Evolutionary conservation across 306 rosid genomes (phyloP), one percentile per base, ranked within the genome.

Genomic region (Hippophae rhamnoides): DNA sequence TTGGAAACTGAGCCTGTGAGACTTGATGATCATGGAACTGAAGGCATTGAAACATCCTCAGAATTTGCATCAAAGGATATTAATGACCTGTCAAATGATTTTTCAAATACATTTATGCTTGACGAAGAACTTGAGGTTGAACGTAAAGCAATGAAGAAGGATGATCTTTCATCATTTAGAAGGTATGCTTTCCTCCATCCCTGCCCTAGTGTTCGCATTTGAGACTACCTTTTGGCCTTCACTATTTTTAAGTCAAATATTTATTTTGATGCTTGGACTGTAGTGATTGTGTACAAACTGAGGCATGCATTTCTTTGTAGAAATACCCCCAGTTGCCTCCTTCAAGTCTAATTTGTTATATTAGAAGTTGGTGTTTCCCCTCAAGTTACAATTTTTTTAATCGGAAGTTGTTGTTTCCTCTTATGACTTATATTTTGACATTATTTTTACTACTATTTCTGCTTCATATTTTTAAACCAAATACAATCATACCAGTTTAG

Each of bases 91-190:
- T 76, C 88, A 9, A 77, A 76, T 69, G 94, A 92, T 78, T 92
- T 92, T 75, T 74, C 84, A 41, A 79, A 77, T 69, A 86, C 99
- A 49, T 92, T 92, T 81, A 73, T 92, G 99, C 85, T 92, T 8
- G 99, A 92, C 61, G 99, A 92, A 75, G 99, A 92, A 80, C 79
- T 92, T 14, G 99, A 92, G 69, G 75, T 84, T 11, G 99, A 88
- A 76, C 92, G 80, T 69, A 82, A 77, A 72, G 58, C 60, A 62
- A 50, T 58, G 56, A 85, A 58, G 78, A 86, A 81, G 60, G 76
- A 69, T 50, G 80, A 70, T 58, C 44, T 47, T 69, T 78, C 82
- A 73, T 78, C 80, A 44, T 41, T 50, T 67, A 71, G 75, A 84
- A 88, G 96, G 99, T 84, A 79, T 60, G 60, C 2, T 12, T 31